These are phyloP conservation scores for Barbatosphaeria neglecta DNA, from an alignment of 495 filamentous ascomycete species.

Conservation along the genomic window DNA sequence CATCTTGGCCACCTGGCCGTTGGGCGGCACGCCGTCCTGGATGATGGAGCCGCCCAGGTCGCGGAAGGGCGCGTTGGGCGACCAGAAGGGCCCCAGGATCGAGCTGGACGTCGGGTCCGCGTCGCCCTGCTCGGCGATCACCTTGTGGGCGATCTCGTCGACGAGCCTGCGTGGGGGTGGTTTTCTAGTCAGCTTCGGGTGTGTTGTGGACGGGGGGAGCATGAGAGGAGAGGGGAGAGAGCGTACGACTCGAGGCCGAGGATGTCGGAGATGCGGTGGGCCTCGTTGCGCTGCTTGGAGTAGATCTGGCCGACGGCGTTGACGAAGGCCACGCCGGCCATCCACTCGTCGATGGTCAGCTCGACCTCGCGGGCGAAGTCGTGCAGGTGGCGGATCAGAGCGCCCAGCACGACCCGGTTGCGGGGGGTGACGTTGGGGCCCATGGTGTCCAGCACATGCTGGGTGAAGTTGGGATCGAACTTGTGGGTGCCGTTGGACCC, in stretches of 20 bases:
- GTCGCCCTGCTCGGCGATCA: constrained; percentile 54
- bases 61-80: constrained; percentile 69
- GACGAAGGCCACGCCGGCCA: constrained; percentile 56
- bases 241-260: constrained; percentile 71
- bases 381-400: constrained; percentile 66
- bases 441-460: constrained; percentile 62
- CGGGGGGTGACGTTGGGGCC: constrained; percentile 60
- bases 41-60: constrained; percentile 59
- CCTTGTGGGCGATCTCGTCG: constrained; percentile 76
- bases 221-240: background rate
- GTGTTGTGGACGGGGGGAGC: background rate
- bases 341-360: constrained; percentile 70
- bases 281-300: constrained; percentile 42
- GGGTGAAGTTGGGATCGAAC: constrained; percentile 69
- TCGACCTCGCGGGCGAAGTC: constrained; percentile 77
- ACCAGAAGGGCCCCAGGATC: constrained; percentile 84
- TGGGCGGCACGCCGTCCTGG: constrained; percentile 46
- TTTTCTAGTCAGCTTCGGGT: background rate
- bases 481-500: constrained; percentile 13
- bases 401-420: constrained; percentile 50
- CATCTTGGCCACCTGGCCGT: constrained; percentile 59
- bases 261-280: constrained; percentile 67
- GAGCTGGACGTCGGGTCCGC: constrained; percentile 66
- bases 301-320: constrained; percentile 43
- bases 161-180: constrained; percentile 48